These are phyloP conservation scores for Zygosaccharomyces siamensis DNA, from an alignment of 805 yeast species.

Conservation along the genomic window DNA sequence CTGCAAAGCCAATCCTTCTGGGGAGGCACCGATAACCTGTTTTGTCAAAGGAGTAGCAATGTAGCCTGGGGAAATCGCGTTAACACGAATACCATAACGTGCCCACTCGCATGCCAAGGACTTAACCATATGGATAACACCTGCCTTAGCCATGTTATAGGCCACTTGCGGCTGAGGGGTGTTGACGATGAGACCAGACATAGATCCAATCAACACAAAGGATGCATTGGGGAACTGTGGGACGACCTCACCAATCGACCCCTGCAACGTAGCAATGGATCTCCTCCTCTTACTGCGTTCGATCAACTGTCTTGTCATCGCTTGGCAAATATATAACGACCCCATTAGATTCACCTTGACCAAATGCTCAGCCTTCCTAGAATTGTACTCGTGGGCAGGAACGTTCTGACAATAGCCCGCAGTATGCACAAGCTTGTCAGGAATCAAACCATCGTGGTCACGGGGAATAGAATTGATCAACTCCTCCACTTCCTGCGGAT, in stretches of 20 bases:
- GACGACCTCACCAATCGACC: slow-evolving; percentile 41
- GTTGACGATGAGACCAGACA: slow-evolving; percentile 74
- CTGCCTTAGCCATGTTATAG: slow-evolving; percentile 83
- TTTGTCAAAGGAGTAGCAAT: slow-evolving; percentile 74
- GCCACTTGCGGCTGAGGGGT: slow-evolving; percentile 77
- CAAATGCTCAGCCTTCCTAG: slow-evolving; percentile 60
- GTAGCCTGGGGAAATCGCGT: slow-evolving; percentile 76
- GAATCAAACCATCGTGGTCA: slow-evolving; percentile 54
- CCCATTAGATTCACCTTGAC: slow-evolving; percentile 72
- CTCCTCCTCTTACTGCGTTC: slow-evolving; percentile 40
- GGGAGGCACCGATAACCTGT: slow-evolving; percentile 56
- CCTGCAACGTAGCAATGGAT: slow-evolving; percentile 38
- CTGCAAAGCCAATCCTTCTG: slow-evolving; percentile 46
- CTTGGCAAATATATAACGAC: slow-evolving; percentile 51
- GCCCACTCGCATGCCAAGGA: slow-evolving; percentile 84
- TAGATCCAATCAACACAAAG: slow-evolving; percentile 66
- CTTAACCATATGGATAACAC: slow-evolving; percentile 73
- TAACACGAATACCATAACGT: slow-evolving; percentile 65
- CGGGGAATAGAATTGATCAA: slow-evolving; percentile 49
- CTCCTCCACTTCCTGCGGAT: slow-evolving; percentile 52
- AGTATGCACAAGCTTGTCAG: slow-evolving; percentile 64
- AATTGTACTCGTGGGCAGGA: slow-evolving; percentile 74
- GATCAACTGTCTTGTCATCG: slow-evolving; percentile 22
- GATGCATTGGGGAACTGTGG: slow-evolving; percentile 38
- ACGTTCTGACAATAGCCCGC: slow-evolving; percentile 85